Evolutionary conservation across 108 stramenopile species (phyloP), one percentile per base, ranked within the genome.

Genomic region (Fragilaria crotonensis): DNA sequence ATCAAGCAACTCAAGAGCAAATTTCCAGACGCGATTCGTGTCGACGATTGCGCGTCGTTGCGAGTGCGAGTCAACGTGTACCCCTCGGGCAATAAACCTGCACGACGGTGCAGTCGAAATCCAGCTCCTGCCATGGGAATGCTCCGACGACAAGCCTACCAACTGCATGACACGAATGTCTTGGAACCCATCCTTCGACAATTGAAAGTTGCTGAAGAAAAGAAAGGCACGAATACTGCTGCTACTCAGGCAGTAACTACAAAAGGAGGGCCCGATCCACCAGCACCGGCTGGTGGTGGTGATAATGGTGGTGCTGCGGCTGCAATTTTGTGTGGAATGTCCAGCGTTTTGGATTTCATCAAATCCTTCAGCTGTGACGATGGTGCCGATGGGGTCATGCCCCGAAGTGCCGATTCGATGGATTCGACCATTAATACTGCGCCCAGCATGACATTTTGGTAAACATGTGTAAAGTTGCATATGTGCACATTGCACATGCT

Each of bases 1-100:
- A 41, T 72, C 18, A 62, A 65, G 62, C 49, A 72, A 25, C 66
- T 54, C 25, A 17, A 0, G 0, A 11, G 11, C 7, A 7, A 41
- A 41, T 41, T 41, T 41, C 36, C 36, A 41, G 14, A 41, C 7
- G 14, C 7, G 7, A 41, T 41, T 41, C 36, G 14, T 14, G 36
- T 41, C 14, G 36, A 41, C 14, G 11, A 7, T 14, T 41, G 7
- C 11, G 36, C 36, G 14, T 41, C 36, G 14, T 41, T 41, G 36
- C 14, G 36, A 11, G 36, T 41, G 7, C 36, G 36, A 11, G 36
- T 41, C 14, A 14, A 7, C 14, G 36, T 41, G 11, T 41, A 41
- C 36, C 36, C 36, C 36, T 11, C 7, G 11, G 36, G 36, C 11
- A 41, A 41, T 7, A 7, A 41, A 41, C 36, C 7, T 11, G 11